These are phyloP conservation scores for Ophiostoma tasmaniense DNA, from an alignment of 2,329 filamentous ascomycete genomes.

Conservation along the genomic window DNA sequence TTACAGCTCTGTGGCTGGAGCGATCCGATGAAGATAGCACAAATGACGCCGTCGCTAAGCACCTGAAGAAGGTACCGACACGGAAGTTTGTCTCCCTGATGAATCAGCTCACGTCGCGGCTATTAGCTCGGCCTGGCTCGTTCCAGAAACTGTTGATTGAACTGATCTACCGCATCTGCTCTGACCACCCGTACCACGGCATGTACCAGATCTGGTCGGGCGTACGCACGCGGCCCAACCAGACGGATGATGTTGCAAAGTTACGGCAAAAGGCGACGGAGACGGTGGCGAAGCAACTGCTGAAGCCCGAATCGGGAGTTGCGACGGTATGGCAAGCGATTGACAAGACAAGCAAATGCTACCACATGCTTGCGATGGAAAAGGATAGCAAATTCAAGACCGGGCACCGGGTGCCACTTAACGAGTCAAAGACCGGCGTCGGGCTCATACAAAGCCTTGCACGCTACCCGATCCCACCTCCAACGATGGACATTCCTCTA, in stretches of 20 bases:
- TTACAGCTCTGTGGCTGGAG: conserved; percentile 91
- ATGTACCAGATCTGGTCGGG: conserved; percentile 95
- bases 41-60: conserved; percentile 64
- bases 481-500: conserved; percentile 78
- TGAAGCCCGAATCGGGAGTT: conserved; percentile 39
- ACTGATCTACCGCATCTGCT: conserved; percentile 75
- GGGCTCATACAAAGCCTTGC: conserved; percentile 55
- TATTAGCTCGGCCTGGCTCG: conserved; percentile 55
- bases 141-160: conserved; percentile 72
- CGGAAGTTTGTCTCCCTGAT: conserved; percentile 87
- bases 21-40: conserved; percentile 66
- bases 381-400: conserved; percentile 59
- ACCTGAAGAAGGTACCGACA: conserved; percentile 69
- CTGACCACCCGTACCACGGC: conserved; percentile 90
- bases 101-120: conserved; percentile 91
- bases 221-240: conserved; percentile 58
- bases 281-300: conserved; percentile 55
- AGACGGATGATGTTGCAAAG: conserved; percentile 64
- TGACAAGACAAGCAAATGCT: conserved; percentile 62
- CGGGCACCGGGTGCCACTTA: conserved; percentile 49
- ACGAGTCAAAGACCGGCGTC: conserved; percentile 52
- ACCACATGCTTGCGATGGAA: conserved; percentile 56
- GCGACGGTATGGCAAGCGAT: conserved; percentile 60
- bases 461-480: conserved; percentile 68
- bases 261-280: conserved; percentile 67